Percentiles rank a stretch among this genome's conserved stretches.
Conservation (phyloP, 805 yeast species). For the Diddensiella santjacobensis region DNA sequence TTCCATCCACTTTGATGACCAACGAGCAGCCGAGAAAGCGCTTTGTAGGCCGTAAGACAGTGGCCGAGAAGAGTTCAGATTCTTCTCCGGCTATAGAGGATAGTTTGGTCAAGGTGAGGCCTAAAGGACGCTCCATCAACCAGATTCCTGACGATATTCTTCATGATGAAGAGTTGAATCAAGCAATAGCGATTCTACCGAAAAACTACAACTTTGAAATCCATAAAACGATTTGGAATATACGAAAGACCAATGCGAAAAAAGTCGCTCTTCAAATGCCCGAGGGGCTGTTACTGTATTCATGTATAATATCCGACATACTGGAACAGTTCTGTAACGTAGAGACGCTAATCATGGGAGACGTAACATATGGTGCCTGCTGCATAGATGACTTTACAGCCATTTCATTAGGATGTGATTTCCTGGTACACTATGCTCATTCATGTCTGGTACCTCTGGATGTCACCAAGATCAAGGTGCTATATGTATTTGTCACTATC, state of each 20-base stretch:
- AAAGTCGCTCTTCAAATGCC: constrained; percentile 97
- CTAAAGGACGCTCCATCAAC: constrained; percentile 47
- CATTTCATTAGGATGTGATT: constrained; percentile 85
- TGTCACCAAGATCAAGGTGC: constrained; percentile 80
- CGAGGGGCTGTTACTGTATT: constrained; percentile 86
- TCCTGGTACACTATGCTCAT: constrained; percentile 94
- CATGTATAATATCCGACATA: constrained; percentile 86
- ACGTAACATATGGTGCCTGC: constrained; percentile 97
- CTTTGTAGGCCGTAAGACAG: constrained; percentile 53
- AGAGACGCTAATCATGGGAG: constrained; percentile 95
- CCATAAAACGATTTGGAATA: constrained; percentile 94
- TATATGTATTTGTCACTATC: constrained; percentile 94
- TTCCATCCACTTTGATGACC: neutral
- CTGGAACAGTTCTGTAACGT: constrained; percentile 82
- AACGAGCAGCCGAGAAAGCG: constrained; percentile 44
- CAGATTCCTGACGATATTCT: constrained; percentile 87
- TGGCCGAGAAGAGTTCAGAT: neutral
- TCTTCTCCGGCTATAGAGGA: constrained; percentile 22
- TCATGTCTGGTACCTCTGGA: constrained; percentile 96
- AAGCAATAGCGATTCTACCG: constrained; percentile 77
- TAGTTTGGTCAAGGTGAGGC: constrained; percentile 7
- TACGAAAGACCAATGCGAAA: constrained; percentile 65
- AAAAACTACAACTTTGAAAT: constrained; percentile 92
- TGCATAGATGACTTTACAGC: constrained; percentile 98
- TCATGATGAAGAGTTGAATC: constrained; percentile 74